Percentiles rank a stretch among this genome's conserved stretches.
These are phyloP conservation scores for Hyparrhenia diplandra DNA, from an alignment of 176 grass and related monocot species.

Conservation along the genomic window DNA sequence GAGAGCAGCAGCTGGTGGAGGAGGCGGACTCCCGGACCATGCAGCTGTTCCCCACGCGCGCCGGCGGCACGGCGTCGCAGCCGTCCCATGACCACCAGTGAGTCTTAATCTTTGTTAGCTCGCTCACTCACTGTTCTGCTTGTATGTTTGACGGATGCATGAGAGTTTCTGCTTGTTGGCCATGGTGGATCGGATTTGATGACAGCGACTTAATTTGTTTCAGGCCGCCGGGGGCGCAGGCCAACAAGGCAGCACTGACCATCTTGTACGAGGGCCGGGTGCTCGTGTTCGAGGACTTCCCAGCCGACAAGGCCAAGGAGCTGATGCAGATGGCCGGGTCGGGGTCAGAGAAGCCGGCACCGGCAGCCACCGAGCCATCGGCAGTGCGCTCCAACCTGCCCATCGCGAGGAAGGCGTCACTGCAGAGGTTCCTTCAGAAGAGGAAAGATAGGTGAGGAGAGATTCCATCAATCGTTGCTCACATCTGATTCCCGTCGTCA, in stretches of 20 bases:
- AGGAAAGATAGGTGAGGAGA: conserved; percentile 50
- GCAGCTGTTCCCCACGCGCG: conserved; percentile 37
- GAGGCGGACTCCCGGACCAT: background rate
- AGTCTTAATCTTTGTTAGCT: background rate
- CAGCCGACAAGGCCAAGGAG: conserved; percentile 58
- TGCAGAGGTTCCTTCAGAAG: conserved; percentile 67
- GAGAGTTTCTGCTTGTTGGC: too few species aligned
- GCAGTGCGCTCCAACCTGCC: conserved; percentile 36
- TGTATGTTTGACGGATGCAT: too few species aligned
- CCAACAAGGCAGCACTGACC: conserved; percentile 14
- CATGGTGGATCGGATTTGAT: background rate
- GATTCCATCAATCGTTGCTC: background rate
- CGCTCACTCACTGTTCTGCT: too few species aligned
- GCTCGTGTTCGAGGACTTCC: conserved; percentile 54
- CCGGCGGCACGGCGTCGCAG: background rate
- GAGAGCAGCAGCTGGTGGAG: background rate
- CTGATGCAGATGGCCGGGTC: conserved; percentile 27
- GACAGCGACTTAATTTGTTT: background rate
- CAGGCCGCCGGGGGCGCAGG: background rate
- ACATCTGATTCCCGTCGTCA: background rate
- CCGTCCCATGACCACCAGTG: background rate
- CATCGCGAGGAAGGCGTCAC: conserved; percentile 60
- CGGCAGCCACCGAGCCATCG: background rate
- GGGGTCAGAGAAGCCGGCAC: background rate
- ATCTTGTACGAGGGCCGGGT: conserved; percentile 62